Evolutionary conservation across 495 filamentous ascomycete species (phyloP).

Genomic region (Neurospora tetrasperma): DNA sequence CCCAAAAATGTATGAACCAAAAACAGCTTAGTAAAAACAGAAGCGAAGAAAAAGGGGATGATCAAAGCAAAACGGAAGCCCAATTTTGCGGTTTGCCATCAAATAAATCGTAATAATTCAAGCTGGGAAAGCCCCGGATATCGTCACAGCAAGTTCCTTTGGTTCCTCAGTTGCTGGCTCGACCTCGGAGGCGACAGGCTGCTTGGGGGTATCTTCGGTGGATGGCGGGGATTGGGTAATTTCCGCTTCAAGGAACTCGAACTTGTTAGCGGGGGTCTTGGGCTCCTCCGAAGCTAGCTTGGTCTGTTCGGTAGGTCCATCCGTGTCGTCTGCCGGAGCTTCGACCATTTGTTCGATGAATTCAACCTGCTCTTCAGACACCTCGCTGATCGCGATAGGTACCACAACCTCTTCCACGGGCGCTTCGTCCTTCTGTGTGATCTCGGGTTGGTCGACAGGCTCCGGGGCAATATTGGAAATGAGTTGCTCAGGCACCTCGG

Average conservation of each 20-base stretch:
- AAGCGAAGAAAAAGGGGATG: background rate
- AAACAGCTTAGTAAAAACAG: background rate
- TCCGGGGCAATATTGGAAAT: background rate
- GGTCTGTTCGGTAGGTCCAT: background rate
- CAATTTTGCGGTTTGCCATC: background rate
- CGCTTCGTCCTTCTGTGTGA: background rate
- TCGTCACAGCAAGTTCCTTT: conserved; percentile 8
- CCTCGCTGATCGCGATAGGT: background rate
- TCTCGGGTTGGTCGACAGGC: background rate
- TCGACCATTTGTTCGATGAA: background rate
- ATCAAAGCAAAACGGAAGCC: background rate
- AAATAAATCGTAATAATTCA: background rate
- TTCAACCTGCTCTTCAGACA: background rate
- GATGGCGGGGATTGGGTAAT: background rate
- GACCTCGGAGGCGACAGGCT: background rate
- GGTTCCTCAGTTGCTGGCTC: background rate
- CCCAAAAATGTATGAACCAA: background rate
- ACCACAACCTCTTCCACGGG: background rate
- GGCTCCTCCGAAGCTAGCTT: background rate
- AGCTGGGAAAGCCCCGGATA: conserved; percentile 4
- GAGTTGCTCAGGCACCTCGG: background rate
- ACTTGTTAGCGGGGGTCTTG: background rate
- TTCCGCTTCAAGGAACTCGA: background rate
- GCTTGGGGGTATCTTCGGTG: background rate
- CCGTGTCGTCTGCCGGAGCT: background rate